Conservation (phyloP, 805 yeast species). For the Ogataea sp. region DNA sequence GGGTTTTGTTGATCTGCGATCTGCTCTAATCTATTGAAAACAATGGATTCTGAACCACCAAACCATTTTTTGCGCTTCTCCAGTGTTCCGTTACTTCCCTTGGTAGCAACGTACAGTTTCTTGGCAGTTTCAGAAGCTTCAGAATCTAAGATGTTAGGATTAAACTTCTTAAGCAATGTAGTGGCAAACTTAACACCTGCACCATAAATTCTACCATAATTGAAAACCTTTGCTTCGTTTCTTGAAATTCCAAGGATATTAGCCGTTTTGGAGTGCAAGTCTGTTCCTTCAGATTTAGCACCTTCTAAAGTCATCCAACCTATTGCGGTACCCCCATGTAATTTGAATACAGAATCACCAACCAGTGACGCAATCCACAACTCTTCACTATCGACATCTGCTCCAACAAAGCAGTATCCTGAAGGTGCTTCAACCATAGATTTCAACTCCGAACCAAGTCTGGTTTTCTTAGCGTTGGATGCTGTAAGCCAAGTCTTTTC, state of each 20-base stretch:
- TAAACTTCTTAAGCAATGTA: conserved; percentile 74
- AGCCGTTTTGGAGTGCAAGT: conserved; percentile 91
- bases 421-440: conserved; percentile 79
- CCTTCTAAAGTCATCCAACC: conserved; percentile 99
- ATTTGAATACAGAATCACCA: conserved; percentile 82
- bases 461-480: conserved; percentile 75
- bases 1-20: conserved; percentile 80
- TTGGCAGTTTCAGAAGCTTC: conserved; percentile 63
- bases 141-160: conserved; percentile 55
- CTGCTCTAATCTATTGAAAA: conserved; percentile 81
- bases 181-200: conserved; percentile 93
- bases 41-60: conserved; percentile 92
- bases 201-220: conserved; percentile 95
- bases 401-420: conserved; percentile 92
- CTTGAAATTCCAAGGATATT: conserved; percentile 80
- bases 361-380: conserved; percentile 95
- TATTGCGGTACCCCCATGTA: conserved; percentile 93
- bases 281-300: conserved; percentile 84
- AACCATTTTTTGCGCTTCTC: conserved; percentile 37
- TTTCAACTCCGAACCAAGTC: conserved; percentile 92
- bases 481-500: conserved; percentile 98
- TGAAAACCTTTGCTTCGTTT: conserved; percentile 90
- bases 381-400: conserved; percentile 98
- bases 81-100: conserved; percentile 46
- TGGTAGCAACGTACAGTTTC: conserved; percentile 69